Conservation (phyloP, 495 filamentous ascomycete species). For the Daldinia vernicosa region DNA sequence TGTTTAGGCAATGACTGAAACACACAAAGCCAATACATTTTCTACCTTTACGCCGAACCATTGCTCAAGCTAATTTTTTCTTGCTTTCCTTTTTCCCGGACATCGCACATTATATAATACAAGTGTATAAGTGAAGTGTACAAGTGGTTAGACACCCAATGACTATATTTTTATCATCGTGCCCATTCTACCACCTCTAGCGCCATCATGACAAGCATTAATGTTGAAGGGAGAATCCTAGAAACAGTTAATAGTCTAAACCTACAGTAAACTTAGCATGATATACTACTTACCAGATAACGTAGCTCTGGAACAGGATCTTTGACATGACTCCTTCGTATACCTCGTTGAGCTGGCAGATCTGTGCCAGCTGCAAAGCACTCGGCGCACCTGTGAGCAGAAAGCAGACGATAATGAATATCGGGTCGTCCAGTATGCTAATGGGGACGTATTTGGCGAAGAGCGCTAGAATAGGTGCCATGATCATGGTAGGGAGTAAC, state of each 20-base stretch:
- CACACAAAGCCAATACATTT: background rate
- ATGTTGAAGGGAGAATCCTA: slow-evolving; percentile 93
- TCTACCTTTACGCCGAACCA: background rate
- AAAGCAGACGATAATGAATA: slow-evolving; percentile 98
- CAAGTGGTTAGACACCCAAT: background rate
- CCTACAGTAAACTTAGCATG: background rate
- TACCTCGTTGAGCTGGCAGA: slow-evolving; percentile 97
- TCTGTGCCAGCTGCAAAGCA: slow-evolving; percentile 94
- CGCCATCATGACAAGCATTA: slow-evolving; percentile 88
- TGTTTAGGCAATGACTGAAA: background rate
- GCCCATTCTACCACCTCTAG: slow-evolving; percentile 96
- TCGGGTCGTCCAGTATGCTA: slow-evolving; percentile 96
- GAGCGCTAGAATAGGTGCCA: slow-evolving; percentile 92
- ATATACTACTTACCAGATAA: slow-evolving; percentile 76
- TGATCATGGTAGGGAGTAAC: slow-evolving; percentile 89
- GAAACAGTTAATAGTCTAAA: slow-evolving; percentile 37
- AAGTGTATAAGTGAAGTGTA: slow-evolving; percentile 18
- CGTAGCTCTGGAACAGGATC: slow-evolving; percentile 96
- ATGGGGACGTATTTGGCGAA: slow-evolving; percentile 90
- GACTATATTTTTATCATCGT: slow-evolving; percentile 1
- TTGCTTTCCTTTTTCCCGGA: slow-evolving; percentile 15
- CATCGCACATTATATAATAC: slow-evolving; percentile 36
- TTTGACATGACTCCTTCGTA: slow-evolving; percentile 93
- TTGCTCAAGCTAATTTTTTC: background rate
- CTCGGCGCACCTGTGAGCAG: slow-evolving; percentile 93